A percentile compares a stretch with the other conserved stretches of the same genome.
These are phyloP conservation scores for Thinopyrum elongatum DNA, from an alignment of 176 grass and related monocot genomes.

Conservation along the genomic window DNA sequence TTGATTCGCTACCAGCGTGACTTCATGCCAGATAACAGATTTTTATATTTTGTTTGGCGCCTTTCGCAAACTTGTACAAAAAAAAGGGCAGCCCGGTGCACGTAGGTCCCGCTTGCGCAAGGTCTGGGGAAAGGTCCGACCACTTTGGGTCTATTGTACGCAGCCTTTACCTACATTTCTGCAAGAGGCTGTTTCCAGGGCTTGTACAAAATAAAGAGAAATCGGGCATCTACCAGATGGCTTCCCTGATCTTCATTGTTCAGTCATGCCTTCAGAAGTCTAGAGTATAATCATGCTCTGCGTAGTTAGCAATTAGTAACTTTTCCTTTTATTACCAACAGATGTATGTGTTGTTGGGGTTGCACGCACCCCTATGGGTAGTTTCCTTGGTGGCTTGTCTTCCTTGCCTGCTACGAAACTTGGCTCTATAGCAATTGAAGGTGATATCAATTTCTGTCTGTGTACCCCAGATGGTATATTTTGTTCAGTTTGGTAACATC, in stretches of 20 bases:
- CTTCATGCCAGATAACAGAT: background rate
- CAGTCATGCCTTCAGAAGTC: background rate
- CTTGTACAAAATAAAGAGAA: background rate
- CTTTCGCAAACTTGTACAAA: background rate
- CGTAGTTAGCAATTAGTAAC: background rate
- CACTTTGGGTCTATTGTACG: no score
- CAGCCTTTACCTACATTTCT: no score
- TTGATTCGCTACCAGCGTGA: background rate
- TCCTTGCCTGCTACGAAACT: conserved; percentile 89
- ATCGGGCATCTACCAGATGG: background rate
- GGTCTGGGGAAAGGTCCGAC: no score
- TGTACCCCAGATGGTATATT: background rate
- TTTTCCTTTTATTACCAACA: conserved; percentile 32
- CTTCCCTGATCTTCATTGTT: background rate
- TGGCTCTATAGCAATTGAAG: conserved; percentile 68
- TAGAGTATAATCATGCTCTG: background rate
- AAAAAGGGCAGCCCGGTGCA: background rate
- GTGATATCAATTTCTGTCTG: conserved; percentile 27
- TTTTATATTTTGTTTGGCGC: background rate
- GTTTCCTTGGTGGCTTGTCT: conserved; percentile 83
- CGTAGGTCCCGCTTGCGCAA: no score
- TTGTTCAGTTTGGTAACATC: background rate
- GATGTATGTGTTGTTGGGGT: conserved; percentile 88
- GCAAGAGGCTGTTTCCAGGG: no score
- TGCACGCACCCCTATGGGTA: conserved; percentile 85